Evolutionary conservation across 1,284 basidiomycete species (phyloP).

Genomic region (Butyriboletus pseudospeciosus): DNA sequence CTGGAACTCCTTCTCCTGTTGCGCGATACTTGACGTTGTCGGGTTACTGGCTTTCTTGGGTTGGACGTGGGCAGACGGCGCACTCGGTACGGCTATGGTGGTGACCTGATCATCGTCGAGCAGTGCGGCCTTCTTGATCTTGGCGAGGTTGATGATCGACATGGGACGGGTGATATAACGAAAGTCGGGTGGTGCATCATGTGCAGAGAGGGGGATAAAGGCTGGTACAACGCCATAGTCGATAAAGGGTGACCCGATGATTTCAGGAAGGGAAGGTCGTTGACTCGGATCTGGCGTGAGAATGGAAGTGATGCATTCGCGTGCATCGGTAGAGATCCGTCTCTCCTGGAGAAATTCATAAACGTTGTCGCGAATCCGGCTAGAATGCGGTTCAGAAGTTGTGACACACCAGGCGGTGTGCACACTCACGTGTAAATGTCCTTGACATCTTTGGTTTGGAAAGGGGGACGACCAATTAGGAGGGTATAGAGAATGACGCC

Average conservation of each 20-base stretch:
- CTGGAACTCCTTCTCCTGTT: constrained; percentile 95
- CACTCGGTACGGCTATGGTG: constrained; percentile 38
- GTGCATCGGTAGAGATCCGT: constrained; percentile 66
- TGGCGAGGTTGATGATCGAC: constrained; percentile 68
- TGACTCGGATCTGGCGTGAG: constrained; percentile 77
- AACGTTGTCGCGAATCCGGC: constrained; percentile 89
- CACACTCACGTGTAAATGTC: constrained; percentile 79
- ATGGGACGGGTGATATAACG: constrained; percentile 57
- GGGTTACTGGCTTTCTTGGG: constrained; percentile 35
- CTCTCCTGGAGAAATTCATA: constrained; percentile 89
- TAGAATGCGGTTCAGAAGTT: constrained; percentile 31
- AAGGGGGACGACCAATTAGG: constrained; percentile 89
- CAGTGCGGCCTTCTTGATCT: constrained; percentile 54
- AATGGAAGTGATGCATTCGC: constrained; percentile 80
- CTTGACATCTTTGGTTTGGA: constrained; percentile 97
- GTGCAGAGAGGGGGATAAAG: constrained; percentile 74
- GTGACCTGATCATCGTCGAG: constrained; percentile 59
- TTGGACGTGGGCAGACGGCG: constrained; percentile 15
- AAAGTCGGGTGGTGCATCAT: constrained; percentile 73
- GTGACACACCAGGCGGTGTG: neutral
- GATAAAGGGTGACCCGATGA: constrained; percentile 87
- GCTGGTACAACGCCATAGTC: constrained; percentile 75
- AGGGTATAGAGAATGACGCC: constrained; percentile 98
- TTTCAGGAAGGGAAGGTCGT: constrained; percentile 81
- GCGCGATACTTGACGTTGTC: constrained; percentile 61